These are phyloP conservation scores for Apiotrichum montevideense DNA, from an alignment of 1,284 basidiomycete genomes.

Conservation along the genomic window DNA sequence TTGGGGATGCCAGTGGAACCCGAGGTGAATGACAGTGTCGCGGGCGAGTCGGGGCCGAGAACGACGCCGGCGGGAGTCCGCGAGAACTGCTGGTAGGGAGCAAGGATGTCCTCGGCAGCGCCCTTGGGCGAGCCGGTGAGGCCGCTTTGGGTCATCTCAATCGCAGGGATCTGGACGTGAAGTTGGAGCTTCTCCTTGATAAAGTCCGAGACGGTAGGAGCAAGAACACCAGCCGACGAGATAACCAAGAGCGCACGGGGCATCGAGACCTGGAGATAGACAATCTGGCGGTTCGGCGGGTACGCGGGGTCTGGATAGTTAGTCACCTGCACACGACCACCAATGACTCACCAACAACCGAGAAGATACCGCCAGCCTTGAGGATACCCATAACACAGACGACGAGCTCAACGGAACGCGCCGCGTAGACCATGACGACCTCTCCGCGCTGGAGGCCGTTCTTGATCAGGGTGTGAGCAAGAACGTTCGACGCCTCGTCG, in stretches of 20 bases:
- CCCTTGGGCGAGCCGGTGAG: slow-evolving; percentile 60
- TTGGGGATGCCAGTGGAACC: slow-evolving; percentile 98
- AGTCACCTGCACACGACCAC: not conserved
- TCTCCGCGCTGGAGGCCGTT: slow-evolving; percentile 86
- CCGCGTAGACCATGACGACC: slow-evolving; percentile 98
- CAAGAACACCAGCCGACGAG: slow-evolving; percentile 80
- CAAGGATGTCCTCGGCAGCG: slow-evolving; percentile 42
- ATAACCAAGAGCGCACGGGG: slow-evolving; percentile 91
- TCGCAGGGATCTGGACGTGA: slow-evolving; percentile 85
- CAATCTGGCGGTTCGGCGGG: slow-evolving; percentile 86
- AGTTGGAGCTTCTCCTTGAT: slow-evolving; percentile 74
- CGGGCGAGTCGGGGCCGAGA: slow-evolving; percentile 90
- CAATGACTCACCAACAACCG: slow-evolving; percentile 73
- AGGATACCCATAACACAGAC: slow-evolving; percentile 95
- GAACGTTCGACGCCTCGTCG: slow-evolving; percentile 76
- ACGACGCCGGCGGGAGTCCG: slow-evolving; percentile 60
- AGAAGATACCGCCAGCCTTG: slow-evolving; percentile 96
- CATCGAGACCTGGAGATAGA: slow-evolving; percentile 89
- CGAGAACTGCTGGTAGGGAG: slow-evolving; percentile 47
- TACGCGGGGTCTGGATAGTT: slow-evolving; percentile 81
- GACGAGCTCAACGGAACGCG: slow-evolving; percentile 92
- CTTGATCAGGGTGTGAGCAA: slow-evolving; percentile 84
- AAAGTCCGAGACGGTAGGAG: slow-evolving; percentile 77
- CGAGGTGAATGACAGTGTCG: slow-evolving; percentile 93
- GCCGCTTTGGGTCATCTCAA: slow-evolving; percentile 64